Percentiles rank a stretch among this genome's conserved stretches.
Conservation (phyloP, 2,329 filamentous ascomycete species). For the Cytospora paraplurivora region DNA sequence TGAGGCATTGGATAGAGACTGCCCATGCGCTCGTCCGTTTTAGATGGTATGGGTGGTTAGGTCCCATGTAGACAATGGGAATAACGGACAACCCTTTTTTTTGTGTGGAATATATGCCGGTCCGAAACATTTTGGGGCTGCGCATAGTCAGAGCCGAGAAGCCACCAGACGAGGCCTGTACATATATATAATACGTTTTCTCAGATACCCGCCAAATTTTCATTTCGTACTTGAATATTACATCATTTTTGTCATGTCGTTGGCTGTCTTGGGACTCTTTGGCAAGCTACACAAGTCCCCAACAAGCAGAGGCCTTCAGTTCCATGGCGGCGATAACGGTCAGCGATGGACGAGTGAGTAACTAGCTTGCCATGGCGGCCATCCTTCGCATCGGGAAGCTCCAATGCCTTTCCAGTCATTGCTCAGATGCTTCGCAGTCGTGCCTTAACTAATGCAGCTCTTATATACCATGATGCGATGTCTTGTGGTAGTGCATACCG, state of each 20-base stretch:
- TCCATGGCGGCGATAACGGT: not conserved
- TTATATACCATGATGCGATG: not conserved
- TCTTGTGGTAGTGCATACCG: not conserved
- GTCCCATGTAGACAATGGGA: constrained; percentile 1
- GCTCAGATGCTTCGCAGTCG: too few species aligned
- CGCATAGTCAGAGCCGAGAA: constrained; percentile 18
- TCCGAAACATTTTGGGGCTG: constrained; percentile 10
- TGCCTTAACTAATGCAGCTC: too few species aligned
- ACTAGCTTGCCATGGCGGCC: too few species aligned
- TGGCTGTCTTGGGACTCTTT: not conserved
- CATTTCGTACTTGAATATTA: constrained; percentile 1
- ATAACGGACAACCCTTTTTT: constrained; percentile 1
- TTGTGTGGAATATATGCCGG: constrained; percentile 15
- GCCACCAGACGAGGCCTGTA: constrained; percentile 16
- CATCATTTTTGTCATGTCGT: not conserved
- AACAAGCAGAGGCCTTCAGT: not conserved
- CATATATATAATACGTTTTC: constrained; percentile 29
- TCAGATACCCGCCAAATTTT: constrained; percentile 27
- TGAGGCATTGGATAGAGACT: constrained; percentile 7
- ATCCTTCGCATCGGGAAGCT: too few species aligned
- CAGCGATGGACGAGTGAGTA: too few species aligned
- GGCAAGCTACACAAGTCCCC: too few species aligned
- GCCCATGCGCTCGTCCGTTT: constrained; percentile 9
- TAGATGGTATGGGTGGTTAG: not conserved
- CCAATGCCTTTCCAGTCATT: too few species aligned